Percentiles rank a stretch among this genome's conserved stretches.
phyloP scores from a whole-genome alignment of 2,329 filamentous ascomycete genomes.

The Trichoderma gracile region DNA sequence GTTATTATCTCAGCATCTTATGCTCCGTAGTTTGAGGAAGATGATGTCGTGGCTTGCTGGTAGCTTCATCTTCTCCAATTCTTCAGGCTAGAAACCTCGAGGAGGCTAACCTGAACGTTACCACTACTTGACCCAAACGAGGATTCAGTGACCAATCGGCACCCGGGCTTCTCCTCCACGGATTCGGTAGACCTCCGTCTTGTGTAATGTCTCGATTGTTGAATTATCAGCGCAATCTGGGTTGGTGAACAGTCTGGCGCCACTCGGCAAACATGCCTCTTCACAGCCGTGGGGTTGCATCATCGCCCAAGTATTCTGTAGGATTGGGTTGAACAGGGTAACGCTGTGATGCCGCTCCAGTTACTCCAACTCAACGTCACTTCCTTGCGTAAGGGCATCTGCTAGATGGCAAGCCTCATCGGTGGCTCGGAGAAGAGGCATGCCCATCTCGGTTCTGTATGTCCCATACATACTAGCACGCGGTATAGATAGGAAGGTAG shows the following conservation, averaged over 20 bases:
- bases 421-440: too few species aligned
- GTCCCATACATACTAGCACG: too few species aligned
- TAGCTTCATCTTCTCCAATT: background rate
- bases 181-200: background rate
- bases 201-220: background rate
- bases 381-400: too few species aligned
- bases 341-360: background rate
- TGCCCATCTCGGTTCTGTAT: too few species aligned
- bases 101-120: too few species aligned
- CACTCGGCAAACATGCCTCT: conserved; percentile 5
- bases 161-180: background rate
- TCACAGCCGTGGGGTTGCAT: background rate
- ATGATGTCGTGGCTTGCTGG: background rate
- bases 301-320: background rate
- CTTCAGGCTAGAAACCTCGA: background rate
- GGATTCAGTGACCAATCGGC: background rate
- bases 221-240: background rate
- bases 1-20: background rate
- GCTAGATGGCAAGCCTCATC: too few species aligned
- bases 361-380: too few species aligned
- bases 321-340: too few species aligned
- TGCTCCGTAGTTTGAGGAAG: too few species aligned
- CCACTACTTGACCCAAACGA: background rate
- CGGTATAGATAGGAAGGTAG: too few species aligned
- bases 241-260: background rate